Evolutionary conservation across 2,329 filamentous ascomycete species (phyloP).

Genomic region (Juglanconis juglandina): DNA sequence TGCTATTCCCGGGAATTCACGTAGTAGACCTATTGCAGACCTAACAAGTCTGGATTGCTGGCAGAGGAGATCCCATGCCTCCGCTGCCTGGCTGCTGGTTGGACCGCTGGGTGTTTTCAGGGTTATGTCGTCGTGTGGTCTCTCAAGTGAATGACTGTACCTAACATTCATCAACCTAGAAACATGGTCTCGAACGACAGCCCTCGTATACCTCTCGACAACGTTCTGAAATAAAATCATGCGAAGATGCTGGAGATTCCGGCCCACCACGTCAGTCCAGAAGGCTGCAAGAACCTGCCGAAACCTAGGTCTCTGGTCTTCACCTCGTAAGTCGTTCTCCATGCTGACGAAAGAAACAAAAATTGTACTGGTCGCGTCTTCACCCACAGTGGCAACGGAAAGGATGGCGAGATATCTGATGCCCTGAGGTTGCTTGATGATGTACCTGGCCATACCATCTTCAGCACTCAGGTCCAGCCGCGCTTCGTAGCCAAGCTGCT

Average conservation of each 20-base stretch:
- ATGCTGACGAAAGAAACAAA: background rate
- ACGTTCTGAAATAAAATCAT: background rate
- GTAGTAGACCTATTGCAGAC: background rate
- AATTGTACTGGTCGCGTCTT: background rate
- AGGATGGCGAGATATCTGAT: background rate
- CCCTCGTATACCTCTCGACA: background rate
- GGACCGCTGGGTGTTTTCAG: background rate
- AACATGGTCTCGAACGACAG: background rate
- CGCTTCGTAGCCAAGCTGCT: background rate
- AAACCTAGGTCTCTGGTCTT: background rate
- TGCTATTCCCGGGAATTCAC: background rate
- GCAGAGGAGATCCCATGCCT: background rate
- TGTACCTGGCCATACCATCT: background rate
- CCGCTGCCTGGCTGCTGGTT: background rate
- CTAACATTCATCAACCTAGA: background rate
- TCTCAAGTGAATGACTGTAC: background rate
- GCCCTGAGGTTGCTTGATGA: background rate
- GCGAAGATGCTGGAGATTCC: background rate
- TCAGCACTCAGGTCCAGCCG: background rate
- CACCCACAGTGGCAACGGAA: background rate
- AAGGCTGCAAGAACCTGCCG: constrained; percentile 1
- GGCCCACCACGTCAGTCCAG: background rate
- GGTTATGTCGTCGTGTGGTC: background rate
- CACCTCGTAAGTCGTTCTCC: background rate
- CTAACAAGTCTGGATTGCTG: background rate